phyloP scores from a whole-genome alignment of 805 yeast genomes.

The Cyberlindnera bimundalis region DNA sequence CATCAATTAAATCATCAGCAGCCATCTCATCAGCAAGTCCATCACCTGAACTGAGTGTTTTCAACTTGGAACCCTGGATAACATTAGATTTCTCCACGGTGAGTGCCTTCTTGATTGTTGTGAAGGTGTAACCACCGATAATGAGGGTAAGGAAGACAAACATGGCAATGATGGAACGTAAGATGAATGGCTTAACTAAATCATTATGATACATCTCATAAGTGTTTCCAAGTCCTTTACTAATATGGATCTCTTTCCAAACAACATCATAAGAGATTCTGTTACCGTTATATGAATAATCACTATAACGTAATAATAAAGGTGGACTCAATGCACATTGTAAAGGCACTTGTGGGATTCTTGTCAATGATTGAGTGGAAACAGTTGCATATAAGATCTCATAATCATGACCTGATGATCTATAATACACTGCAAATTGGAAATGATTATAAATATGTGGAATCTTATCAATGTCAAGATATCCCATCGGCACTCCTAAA shows the following conservation, averaged over 20 bases:
- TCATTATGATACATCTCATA: constrained; percentile 27
- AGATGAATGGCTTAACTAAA: constrained; percentile 24
- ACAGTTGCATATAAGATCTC: constrained; percentile 28
- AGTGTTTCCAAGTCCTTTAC: constrained; percentile 7
- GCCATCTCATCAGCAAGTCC: constrained; percentile 8
- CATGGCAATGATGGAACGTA: constrained; percentile 18
- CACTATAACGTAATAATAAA: constrained; percentile 22
- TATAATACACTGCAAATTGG: constrained; percentile 28
- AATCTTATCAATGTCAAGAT: constrained; percentile 27
- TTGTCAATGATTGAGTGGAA: constrained; percentile 25
- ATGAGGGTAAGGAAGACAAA: constrained; percentile 18
- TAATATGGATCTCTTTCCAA: constrained; percentile 27
- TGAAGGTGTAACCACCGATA: constrained; percentile 19
- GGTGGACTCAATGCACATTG: constrained; percentile 27
- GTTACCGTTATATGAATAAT: constrained; percentile 27
- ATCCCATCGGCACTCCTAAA: constrained; percentile 30
- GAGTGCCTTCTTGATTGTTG: constrained; percentile 16
- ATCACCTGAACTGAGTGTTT: constrained; percentile 4
- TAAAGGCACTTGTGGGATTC: constrained; percentile 25
- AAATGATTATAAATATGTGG: constrained; percentile 32
- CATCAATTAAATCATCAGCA: constrained; percentile 17
- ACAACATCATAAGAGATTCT: constrained; percentile 27
- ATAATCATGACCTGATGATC: constrained; percentile 21
- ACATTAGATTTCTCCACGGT: constrained; percentile 17
- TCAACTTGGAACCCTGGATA: constrained; percentile 10